A percentile compares a stretch with the other conserved stretches of the same genome.
phyloP scores from a whole-genome alignment of 1,139 yeast genomes.

The Blastobotrys persicus region DNA sequence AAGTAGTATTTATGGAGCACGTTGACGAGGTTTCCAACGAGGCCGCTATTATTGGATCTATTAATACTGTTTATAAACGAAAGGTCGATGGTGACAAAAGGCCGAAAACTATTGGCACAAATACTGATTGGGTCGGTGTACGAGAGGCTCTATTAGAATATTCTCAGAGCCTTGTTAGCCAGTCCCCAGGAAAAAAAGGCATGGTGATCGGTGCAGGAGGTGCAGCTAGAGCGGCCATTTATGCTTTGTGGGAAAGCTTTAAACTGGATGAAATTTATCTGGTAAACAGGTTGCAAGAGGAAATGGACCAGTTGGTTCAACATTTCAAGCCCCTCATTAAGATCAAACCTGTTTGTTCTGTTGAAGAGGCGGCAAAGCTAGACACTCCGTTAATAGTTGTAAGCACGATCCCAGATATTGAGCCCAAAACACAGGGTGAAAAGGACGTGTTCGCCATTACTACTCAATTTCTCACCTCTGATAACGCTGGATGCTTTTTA shows the following conservation, averaged over 20 bases:
- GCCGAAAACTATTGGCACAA: neutral
- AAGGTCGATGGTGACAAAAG: neutral
- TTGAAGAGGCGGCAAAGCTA: neutral
- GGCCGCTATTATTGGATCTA: neutral
- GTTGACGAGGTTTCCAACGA: constrained; percentile 5
- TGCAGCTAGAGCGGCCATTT: constrained; percentile 3
- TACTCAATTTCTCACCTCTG: neutral
- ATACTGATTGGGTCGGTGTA: constrained; percentile 5
- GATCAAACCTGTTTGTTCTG: neutral
- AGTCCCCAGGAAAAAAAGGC: neutral
- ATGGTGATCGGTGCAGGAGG: constrained; percentile 6
- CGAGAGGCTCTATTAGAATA: neutral
- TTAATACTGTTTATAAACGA: constrained; percentile 4
- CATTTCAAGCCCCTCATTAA: constrained; percentile 1
- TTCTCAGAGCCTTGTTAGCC: neutral
- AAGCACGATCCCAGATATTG: constrained; percentile 5
- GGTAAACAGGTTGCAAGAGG: constrained; percentile 1
- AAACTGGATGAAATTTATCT: neutral
- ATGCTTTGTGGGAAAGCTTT: constrained; percentile 4
- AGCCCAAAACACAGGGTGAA: neutral
- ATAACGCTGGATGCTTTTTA: neutral
- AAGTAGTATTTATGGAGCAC: constrained; percentile 1
- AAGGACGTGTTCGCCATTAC: constrained; percentile 1
- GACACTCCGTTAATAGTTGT: neutral
- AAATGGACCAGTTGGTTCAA: neutral